A percentile compares a stretch with the other conserved stretches of the same genome.
These are phyloP conservation scores for Rhodotorula sphaerocarpa DNA, from an alignment of 768 basidiomycete species.

Conservation along the genomic window DNA sequence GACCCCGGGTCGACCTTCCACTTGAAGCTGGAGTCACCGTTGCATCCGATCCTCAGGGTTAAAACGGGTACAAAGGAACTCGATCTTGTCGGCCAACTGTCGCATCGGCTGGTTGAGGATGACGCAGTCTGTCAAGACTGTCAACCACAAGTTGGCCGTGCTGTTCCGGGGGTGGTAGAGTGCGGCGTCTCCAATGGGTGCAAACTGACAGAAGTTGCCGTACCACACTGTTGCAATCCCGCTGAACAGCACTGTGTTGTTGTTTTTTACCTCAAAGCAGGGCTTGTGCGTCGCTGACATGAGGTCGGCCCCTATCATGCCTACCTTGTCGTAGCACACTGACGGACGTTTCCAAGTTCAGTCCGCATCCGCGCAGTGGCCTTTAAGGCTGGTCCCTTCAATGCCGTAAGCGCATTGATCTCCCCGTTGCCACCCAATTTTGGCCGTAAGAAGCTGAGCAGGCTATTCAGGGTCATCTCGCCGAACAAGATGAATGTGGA, in stretches of 20 bases:
- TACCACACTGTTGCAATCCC: neutral
- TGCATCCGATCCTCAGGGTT: too few species aligned
- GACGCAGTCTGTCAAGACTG: neutral
- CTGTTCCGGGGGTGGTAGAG: neutral
- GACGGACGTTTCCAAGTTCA: too few species aligned
- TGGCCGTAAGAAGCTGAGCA: too few species aligned
- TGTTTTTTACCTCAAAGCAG: neutral
- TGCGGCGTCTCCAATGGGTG: neutral
- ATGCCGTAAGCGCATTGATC: too few species aligned
- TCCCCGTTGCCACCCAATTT: too few species aligned
- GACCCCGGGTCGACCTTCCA: too few species aligned
- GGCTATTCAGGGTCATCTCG: too few species aligned
- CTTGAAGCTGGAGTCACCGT: too few species aligned
- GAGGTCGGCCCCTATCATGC: neutral
- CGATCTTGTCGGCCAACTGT: neutral
- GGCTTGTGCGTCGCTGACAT: neutral
- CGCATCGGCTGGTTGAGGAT: neutral
- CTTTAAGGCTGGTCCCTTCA: too few species aligned
- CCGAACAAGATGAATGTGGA: too few species aligned
- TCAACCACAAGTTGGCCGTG: neutral
- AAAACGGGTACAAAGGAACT: neutral
- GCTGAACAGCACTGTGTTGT: neutral
- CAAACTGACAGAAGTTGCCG: neutral
- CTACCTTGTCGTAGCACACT: neutral
- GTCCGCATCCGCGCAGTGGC: too few species aligned